A percentile compares a stretch with the other conserved stretches of the same genome.
Conservation (phyloP, 345 rosid species). For the Gossypium australe region DNA sequence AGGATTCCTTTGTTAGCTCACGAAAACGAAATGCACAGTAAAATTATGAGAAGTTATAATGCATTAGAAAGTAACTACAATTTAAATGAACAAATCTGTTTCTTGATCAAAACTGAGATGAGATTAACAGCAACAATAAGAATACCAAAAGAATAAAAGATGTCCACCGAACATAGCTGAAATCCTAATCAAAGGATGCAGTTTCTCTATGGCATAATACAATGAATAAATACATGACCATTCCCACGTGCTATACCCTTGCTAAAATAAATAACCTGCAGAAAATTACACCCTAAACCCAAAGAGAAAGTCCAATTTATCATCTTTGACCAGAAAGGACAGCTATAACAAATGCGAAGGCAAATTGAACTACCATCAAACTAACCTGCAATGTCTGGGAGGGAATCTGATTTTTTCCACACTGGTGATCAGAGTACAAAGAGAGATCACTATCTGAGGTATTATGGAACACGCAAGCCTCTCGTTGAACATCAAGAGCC, state of each 20-base stretch:
- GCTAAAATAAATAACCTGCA: background rate
- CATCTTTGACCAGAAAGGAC: constrained; percentile 8
- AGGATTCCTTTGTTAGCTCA: background rate
- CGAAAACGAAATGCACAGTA: background rate
- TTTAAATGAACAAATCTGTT: background rate
- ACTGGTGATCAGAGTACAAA: constrained; percentile 56
- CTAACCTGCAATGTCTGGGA: constrained; percentile 65
- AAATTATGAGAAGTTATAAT: background rate
- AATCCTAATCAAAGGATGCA: background rate
- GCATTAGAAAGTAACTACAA: background rate
- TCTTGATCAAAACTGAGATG: background rate
- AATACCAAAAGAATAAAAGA: background rate
- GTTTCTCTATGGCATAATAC: background rate
- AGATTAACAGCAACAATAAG: background rate
- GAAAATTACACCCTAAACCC: background rate
- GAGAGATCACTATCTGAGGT: constrained; percentile 52
- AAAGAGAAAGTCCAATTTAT: background rate
- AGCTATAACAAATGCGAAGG: background rate
- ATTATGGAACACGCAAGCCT: constrained; percentile 62
- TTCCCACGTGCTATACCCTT: background rate
- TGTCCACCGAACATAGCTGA: background rate
- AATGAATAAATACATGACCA: background rate
- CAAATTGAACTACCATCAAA: constrained; percentile 11
- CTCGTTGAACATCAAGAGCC: constrained; percentile 55
- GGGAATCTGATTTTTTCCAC: constrained; percentile 64